Evolutionary conservation across 164 flowering plant genomes (phyloP).

Genomic region (Hamamelis virginiana): DNA sequence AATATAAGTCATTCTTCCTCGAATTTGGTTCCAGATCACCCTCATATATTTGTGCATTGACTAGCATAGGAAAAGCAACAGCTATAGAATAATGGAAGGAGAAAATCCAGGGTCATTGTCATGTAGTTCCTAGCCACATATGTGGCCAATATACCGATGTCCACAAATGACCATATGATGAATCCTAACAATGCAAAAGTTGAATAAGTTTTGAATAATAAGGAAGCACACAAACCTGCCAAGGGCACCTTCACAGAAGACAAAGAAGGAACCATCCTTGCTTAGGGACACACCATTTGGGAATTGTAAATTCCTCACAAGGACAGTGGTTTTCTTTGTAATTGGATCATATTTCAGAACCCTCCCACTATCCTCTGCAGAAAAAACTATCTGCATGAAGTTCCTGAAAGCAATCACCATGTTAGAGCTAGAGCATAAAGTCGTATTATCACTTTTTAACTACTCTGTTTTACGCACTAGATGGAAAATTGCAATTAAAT

Average conservation of each 20-base stretch:
- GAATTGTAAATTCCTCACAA: slow-evolving; percentile 59
- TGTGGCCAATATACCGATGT: too few species aligned
- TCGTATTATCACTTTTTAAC: too few species aligned
- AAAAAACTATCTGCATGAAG: slow-evolving; percentile 77
- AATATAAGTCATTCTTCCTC: too few species aligned
- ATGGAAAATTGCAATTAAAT: too few species aligned
- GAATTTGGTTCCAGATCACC: too few species aligned
- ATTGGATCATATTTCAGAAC: slow-evolving; percentile 73
- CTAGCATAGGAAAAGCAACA: too few species aligned
- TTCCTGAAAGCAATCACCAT: slow-evolving; percentile 45
- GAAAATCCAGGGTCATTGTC: too few species aligned
- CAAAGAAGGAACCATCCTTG: slow-evolving; percentile 75
- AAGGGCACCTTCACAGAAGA: slow-evolving; percentile 62
- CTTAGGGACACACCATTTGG: slow-evolving; percentile 84
- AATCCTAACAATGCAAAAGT: neutral
- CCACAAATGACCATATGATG: too few species aligned
- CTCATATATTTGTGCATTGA: too few species aligned
- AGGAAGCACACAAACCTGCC: slow-evolving; percentile 48
- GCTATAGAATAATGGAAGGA: too few species aligned
- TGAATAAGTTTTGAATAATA: neutral
- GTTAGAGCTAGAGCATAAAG: neutral
- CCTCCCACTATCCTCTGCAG: slow-evolving; percentile 77
- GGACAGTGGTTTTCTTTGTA: slow-evolving; percentile 71
- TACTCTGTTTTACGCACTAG: too few species aligned
- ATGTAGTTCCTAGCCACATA: too few species aligned